These are phyloP conservation scores for Lasiodiplodia sp. DNA, from an alignment of 2,329 filamentous ascomycete species.

Conservation along the genomic window DNA sequence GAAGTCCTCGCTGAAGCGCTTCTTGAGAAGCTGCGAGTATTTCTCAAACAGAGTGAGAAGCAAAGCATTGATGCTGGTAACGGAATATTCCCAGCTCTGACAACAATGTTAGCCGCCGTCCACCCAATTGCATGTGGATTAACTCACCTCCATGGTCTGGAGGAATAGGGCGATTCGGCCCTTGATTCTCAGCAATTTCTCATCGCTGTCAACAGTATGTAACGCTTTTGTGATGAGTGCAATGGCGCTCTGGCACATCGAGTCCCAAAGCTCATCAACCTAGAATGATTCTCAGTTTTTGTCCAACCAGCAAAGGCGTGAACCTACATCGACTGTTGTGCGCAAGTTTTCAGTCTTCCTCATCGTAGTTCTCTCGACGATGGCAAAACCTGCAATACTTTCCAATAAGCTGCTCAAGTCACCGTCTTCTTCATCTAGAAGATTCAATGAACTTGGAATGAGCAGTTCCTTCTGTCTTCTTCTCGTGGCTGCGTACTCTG, in stretches of 20 bases:
- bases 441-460: constrained; percentile 75
- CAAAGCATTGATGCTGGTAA: constrained; percentile 81
- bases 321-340: constrained; percentile 77
- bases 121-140: neutral
- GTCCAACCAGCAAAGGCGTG: neutral
- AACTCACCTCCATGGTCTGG: constrained; percentile 89
- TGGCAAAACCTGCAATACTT: constrained; percentile 93
- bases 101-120: constrained; percentile 31
- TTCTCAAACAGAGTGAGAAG: constrained; percentile 90
- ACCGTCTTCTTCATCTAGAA: constrained; percentile 82
- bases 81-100: constrained; percentile 88
- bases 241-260: constrained; percentile 90
- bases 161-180: constrained; percentile 92
- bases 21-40: constrained; percentile 90
- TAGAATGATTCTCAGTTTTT: constrained; percentile 42
- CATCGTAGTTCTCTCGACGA: constrained; percentile 95
- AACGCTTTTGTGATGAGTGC: constrained; percentile 81
- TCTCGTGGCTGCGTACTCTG: constrained; percentile 90
- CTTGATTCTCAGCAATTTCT: constrained; percentile 92
- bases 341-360: constrained; percentile 83
- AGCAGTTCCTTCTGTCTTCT: constrained; percentile 91
- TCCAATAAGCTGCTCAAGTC: constrained; percentile 91
- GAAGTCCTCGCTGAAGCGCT: constrained; percentile 93
- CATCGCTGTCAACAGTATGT: constrained; percentile 82
- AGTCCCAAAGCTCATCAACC: constrained; percentile 99